Evolutionary conservation across 345 rosid species (phyloP).

Genomic region (Arabis hirsuta): DNA sequence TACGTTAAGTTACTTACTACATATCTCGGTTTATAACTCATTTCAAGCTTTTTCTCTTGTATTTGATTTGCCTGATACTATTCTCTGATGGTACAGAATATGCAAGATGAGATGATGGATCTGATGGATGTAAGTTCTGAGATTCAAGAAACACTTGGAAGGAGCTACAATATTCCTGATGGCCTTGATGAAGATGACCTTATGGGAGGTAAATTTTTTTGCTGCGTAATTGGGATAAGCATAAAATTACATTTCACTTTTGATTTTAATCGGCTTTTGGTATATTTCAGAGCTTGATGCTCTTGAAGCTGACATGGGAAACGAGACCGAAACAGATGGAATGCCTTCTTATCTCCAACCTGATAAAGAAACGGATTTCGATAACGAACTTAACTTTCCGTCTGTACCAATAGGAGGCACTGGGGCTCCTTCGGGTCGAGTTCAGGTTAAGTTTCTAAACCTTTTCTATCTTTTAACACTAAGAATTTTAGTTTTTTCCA

Average conservation of each 20-base stretch:
- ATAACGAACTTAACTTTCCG: slow-evolving; percentile 78
- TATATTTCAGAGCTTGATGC: slow-evolving; percentile 87
- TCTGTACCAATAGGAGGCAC: slow-evolving; percentile 71
- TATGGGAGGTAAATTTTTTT: slow-evolving; percentile 80
- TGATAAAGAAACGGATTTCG: slow-evolving; percentile 73
- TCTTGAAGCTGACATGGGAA: slow-evolving; percentile 93
- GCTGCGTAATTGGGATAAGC: neutral
- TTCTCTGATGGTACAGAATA: slow-evolving; percentile 56
- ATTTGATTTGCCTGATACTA: slow-evolving; percentile 19
- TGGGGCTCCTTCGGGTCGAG: slow-evolving; percentile 59
- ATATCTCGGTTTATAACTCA: neutral
- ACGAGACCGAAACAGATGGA: slow-evolving; percentile 78
- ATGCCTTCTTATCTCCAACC: slow-evolving; percentile 97
- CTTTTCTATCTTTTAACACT: neutral
- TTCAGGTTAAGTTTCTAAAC: slow-evolving; percentile 55
- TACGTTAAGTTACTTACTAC: slow-evolving; percentile 40
- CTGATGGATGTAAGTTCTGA: slow-evolving; percentile 93
- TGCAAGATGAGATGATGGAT: slow-evolving; percentile 99
- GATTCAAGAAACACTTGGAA: slow-evolving; percentile 94
- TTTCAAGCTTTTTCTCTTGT: neutral
- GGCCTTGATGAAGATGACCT: slow-evolving; percentile 99
- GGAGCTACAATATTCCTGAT: slow-evolving; percentile 92
- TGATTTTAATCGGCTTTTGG: neutral
- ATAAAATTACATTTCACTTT: neutral
- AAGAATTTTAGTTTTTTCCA: neutral